These are phyloP conservation scores for Metschnikowia anglica DNA, from an alignment of 805 yeast species.

Conservation along the genomic window DNA sequence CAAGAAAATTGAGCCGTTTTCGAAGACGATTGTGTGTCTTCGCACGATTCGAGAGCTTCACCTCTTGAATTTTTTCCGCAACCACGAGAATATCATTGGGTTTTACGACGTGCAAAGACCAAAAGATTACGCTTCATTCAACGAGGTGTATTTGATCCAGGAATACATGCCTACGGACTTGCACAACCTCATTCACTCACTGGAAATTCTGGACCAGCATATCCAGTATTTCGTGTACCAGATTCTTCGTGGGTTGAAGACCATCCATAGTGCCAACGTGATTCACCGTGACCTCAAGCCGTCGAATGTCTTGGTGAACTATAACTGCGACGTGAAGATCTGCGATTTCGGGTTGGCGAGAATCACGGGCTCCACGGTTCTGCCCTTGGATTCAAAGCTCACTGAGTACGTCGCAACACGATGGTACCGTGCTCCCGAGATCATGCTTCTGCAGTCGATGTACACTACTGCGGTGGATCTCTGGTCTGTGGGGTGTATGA, in stretches of 20 bases:
- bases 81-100: slow-evolving; percentile 71
- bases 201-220: slow-evolving; percentile 61
- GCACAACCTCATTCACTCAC: slow-evolving; percentile 58
- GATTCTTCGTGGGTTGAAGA: slow-evolving; percentile 65
- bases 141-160: slow-evolving; percentile 73
- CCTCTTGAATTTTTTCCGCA: slow-evolving; percentile 58
- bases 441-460: slow-evolving; percentile 70
- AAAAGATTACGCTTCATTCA: slow-evolving; percentile 52
- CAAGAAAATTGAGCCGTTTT: slow-evolving; percentile 72
- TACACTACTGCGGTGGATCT: slow-evolving; percentile 76
- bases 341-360: slow-evolving; percentile 81
- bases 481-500: slow-evolving; percentile 79
- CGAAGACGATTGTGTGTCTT: slow-evolving; percentile 61
- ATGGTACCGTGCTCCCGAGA: slow-evolving; percentile 85
- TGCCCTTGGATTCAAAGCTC: slow-evolving; percentile 43
- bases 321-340: slow-evolving; percentile 70
- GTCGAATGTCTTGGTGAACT: slow-evolving; percentile 63
- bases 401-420: slow-evolving; percentile 84
- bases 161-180: slow-evolving; percentile 78
- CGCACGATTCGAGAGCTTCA: slow-evolving; percentile 72
- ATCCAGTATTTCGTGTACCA: slow-evolving; percentile 71
- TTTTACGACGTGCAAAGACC: slow-evolving; percentile 70
- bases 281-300: slow-evolving; percentile 80
- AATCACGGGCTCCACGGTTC: slow-evolving; percentile 43
- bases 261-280: slow-evolving; percentile 69